phyloP scores from a whole-genome alignment of 106 monocot species.

The Alisma plantagoaquatica region DNA sequence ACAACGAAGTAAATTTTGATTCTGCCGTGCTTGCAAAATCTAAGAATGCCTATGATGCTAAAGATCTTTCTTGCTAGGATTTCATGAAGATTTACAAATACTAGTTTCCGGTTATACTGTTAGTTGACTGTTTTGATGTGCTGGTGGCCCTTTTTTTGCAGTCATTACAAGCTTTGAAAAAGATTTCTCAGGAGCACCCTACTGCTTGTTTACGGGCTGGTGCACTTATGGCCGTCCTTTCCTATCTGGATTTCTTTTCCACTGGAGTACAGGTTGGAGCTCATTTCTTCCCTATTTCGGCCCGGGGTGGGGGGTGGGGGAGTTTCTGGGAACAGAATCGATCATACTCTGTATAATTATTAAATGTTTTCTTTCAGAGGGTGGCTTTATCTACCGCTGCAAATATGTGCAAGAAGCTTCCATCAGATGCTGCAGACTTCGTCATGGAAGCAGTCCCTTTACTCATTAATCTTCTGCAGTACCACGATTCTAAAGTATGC shows the following conservation, averaged over 20 bases:
- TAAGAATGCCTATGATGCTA: too few species aligned
- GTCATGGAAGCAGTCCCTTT: conserved; percentile 99
- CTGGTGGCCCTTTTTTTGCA: too few species aligned
- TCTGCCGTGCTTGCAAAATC: too few species aligned
- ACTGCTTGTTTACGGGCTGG: conserved; percentile 96
- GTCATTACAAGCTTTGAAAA: conserved; percentile 99
- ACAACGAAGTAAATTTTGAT: too few species aligned
- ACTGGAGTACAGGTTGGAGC: conserved; percentile 91
- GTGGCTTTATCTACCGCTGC: conserved; percentile 97
- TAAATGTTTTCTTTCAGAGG: conserved; percentile 37
- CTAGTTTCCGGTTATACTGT: too few species aligned
- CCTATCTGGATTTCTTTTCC: conserved; percentile 98
- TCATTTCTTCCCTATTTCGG: too few species aligned
- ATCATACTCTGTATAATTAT: too few species aligned
- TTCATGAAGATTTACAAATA: too few species aligned
- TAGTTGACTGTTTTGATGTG: too few species aligned
- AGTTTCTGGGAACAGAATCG: too few species aligned
- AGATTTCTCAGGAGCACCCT: conserved; percentile 94
- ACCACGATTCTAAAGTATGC: conserved; percentile 84
- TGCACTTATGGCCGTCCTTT: conserved; percentile 97
- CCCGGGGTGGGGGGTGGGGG: too few species aligned
- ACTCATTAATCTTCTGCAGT: conserved; percentile 89
- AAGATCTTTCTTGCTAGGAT: too few species aligned
- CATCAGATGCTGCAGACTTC: conserved; percentile 97
- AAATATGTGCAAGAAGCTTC: conserved; percentile 98